Evolutionary conservation across 352 stramenopile genomes (phyloP).

Genomic region (Blastocystis sp.): DNA sequence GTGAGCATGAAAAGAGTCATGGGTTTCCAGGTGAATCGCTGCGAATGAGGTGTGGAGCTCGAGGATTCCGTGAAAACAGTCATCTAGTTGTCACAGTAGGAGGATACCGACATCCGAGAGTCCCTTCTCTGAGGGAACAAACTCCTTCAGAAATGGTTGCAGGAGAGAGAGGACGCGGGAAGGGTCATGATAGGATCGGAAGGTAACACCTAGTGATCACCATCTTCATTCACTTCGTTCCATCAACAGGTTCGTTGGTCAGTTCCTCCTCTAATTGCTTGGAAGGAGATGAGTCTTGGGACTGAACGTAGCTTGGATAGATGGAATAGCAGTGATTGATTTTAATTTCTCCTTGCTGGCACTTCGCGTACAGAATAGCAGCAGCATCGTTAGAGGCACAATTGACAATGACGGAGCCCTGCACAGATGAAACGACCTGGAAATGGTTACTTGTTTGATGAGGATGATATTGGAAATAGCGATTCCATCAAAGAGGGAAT

Average conservation of each 20-base stretch:
- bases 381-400: background rate
- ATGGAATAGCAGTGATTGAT: slow-evolving; percentile 8
- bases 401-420: slow-evolving; percentile 17
- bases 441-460: background rate
- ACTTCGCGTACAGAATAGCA: background rate
- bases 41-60: background rate
- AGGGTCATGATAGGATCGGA: no score
- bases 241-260: no score
- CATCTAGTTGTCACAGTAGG: background rate
- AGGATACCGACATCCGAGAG: no score
- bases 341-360: background rate
- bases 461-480: background rate
- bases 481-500: background rate
- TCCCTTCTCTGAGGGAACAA: no score
- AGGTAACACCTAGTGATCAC: no score
- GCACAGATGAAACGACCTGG: background rate
- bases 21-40: background rate
- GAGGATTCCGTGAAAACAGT: background rate
- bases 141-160: no score
- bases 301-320: background rate
- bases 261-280: no score
- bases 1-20: background rate
- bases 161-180: no score
- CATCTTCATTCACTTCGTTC: no score
- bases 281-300: background rate